A percentile compares a stretch with the other conserved stretches of the same genome.
phyloP scores from a whole-genome alignment of 768 basidiomycete species.

The Lepiota venenata region DNA sequence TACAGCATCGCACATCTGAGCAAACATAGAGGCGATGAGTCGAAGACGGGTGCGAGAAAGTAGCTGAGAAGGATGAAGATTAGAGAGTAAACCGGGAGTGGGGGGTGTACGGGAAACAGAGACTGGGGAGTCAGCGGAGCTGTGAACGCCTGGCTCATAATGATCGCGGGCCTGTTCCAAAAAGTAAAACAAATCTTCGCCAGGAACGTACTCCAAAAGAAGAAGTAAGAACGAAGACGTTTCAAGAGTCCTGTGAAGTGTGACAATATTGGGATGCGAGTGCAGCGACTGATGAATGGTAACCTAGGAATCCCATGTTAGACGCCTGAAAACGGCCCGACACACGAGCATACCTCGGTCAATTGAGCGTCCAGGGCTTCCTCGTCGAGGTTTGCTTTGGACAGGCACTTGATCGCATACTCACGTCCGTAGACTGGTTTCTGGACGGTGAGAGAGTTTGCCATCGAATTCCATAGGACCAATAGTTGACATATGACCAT shows the following conservation, averaged over 20 bases:
- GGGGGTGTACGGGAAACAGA: slow-evolving; percentile 75
- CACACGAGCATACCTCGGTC: slow-evolving; percentile 62
- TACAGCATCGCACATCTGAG: slow-evolving; percentile 98
- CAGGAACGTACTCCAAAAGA: slow-evolving; percentile 92
- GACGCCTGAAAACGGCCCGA: slow-evolving; percentile 12
- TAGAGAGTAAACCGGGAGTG: slow-evolving; percentile 88
- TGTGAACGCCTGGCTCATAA: slow-evolving; percentile 50
- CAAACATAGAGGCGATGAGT: slow-evolving; percentile 95
- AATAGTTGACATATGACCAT: slow-evolving; percentile 54
- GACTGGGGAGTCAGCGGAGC: slow-evolving; percentile 32
- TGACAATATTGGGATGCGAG: slow-evolving; percentile 91
- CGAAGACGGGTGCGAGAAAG: slow-evolving; percentile 86
- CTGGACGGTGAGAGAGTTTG: slow-evolving; percentile 24
- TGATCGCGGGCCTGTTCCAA: slow-evolving; percentile 94
- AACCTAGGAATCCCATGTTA: slow-evolving; percentile 45
- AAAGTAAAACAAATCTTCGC: slow-evolving; percentile 98
- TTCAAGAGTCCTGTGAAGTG: slow-evolving; percentile 90
- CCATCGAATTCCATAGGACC: slow-evolving; percentile 55
- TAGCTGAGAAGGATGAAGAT: slow-evolving; percentile 72
- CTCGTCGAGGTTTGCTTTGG: slow-evolving; percentile 88
- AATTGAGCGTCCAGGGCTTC: slow-evolving; percentile 88
- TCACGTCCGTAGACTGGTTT: slow-evolving; percentile 67
- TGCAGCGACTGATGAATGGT: slow-evolving; percentile 93
- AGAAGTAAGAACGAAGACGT: slow-evolving; percentile 89
- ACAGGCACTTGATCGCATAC: slow-evolving; percentile 95